A percentile compares a stretch with the other conserved stretches of the same genome.
Evolutionary conservation across 1,139 yeast genomes (phyloP).

Genomic region (Yamadazyma spencermartinsiae): DNA sequence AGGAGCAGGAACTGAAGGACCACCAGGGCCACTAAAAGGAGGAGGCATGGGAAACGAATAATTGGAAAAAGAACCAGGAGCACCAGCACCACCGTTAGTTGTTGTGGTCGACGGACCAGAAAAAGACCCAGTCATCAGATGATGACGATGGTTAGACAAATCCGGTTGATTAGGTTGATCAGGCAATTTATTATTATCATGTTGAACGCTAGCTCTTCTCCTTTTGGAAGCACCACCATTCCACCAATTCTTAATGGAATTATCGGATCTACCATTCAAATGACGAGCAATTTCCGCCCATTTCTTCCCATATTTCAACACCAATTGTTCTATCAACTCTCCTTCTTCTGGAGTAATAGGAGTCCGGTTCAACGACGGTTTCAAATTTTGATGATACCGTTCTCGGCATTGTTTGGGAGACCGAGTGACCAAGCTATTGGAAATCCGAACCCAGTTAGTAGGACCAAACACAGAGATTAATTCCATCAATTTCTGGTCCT

Average conservation of each 20-base stretch:
- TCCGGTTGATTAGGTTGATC: conserved; percentile 2
- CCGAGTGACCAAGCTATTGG: conserved; percentile 70
- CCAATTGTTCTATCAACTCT: conserved; percentile 73
- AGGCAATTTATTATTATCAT: conserved; percentile 5
- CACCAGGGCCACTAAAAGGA: conserved; percentile 1
- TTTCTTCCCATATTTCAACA: conserved; percentile 76
- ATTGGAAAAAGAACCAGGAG: not conserved
- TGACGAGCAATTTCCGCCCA: conserved; percentile 96
- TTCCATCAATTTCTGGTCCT: conserved; percentile 71
- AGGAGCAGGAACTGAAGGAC: not conserved
- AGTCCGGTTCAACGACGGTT: conserved; percentile 76
- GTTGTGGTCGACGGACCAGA: not conserved
- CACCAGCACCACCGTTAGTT: not conserved
- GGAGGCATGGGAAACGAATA: conserved; percentile 1
- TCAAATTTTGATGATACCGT: conserved; percentile 87
- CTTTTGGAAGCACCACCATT: conserved; percentile 87
- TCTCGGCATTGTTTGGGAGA: conserved; percentile 94
- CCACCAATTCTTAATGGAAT: conserved; percentile 97
- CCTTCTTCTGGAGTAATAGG: conserved; percentile 91
- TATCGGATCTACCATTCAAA: conserved; percentile 82
- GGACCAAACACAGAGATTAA: conserved; percentile 78
- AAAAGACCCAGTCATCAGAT: not conserved
- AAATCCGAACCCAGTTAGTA: conserved; percentile 85
- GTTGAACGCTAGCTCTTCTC: conserved; percentile 47
- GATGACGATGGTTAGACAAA: not conserved